A percentile compares a stretch with the other conserved stretches of the same genome.
Conservation (phyloP, 2,329 filamentous ascomycete species). For the Diaporthe citrichinensis region DNA sequence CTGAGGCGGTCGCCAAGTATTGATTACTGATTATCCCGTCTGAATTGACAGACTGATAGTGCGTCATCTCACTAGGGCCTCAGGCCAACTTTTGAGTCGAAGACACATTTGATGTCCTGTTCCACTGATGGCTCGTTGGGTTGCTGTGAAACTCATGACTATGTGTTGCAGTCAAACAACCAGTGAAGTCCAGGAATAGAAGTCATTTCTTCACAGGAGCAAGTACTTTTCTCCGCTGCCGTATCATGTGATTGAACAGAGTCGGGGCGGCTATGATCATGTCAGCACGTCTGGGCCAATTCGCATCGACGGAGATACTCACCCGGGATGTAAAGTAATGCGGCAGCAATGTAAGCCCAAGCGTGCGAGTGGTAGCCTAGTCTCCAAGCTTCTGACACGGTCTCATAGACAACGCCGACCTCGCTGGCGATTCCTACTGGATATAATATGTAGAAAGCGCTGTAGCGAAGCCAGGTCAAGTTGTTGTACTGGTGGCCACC, state of each 20-base stretch:
- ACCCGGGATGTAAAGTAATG: conserved; percentile 38
- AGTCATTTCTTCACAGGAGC: conserved; percentile 15
- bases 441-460: conserved; percentile 40
- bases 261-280: conserved; percentile 34
- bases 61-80: not conserved
- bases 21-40: not conserved
- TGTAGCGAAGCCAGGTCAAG: conserved; percentile 40
- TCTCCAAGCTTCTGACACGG: conserved; percentile 22
- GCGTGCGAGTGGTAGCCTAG: conserved; percentile 10
- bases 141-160: not conserved
- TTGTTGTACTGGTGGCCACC: conserved; percentile 39
- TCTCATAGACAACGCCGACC: conserved; percentile 32
- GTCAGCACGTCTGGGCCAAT: not conserved
- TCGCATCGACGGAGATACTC: not conserved
- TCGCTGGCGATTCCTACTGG: conserved; percentile 39
- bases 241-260: conserved; percentile 39
- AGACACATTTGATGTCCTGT: not conserved
- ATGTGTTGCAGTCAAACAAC: not conserved
- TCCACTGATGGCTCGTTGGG: not conserved
- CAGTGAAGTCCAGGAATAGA: not conserved
- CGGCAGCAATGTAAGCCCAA: conserved; percentile 36
- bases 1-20: not conserved
- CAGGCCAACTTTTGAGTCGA: no score
- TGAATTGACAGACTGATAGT: not conserved
- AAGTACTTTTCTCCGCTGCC: conserved; percentile 38